Evolutionary conservation across 129 eudicot genomes (phyloP).

Genomic region (Deinandra increscens): DNA sequence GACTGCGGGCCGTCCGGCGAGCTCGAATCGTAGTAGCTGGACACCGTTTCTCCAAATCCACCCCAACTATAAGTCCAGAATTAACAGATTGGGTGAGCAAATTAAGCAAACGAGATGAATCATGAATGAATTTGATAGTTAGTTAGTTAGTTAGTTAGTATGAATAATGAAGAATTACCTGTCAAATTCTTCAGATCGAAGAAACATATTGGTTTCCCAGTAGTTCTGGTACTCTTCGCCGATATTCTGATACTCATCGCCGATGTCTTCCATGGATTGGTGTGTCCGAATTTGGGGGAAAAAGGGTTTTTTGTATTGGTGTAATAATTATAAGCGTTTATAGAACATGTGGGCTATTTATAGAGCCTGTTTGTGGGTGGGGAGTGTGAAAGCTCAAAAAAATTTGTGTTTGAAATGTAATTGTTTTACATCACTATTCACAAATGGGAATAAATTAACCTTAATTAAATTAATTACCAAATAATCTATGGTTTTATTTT

Average conservation of each 20-base stretch:
- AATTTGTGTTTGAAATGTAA: too few relatives aligned
- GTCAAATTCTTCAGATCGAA: slow-evolving; percentile 59
- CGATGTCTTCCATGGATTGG: slow-evolving; percentile 32
- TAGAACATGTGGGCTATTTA: slow-evolving; percentile 29
- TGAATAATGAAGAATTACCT: too few relatives aligned
- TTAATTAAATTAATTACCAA: too few relatives aligned
- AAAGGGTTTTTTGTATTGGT: slow-evolving; percentile 32
- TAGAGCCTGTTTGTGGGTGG: background rate
- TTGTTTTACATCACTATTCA: too few relatives aligned
- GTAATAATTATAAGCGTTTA: too few relatives aligned
- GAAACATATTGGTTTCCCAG: slow-evolving; percentile 75
- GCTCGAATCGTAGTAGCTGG: slow-evolving; percentile 73
- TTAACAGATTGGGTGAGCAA: too few relatives aligned
- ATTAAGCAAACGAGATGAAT: too few relatives aligned
- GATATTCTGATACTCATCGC: slow-evolving; percentile 11
- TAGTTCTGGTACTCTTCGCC: slow-evolving; percentile 45
- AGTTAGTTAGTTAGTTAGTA: too few relatives aligned
- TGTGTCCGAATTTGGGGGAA: background rate
- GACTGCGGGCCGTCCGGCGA: slow-evolving; percentile 83
- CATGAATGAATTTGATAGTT: too few relatives aligned
- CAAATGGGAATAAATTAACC: too few relatives aligned
- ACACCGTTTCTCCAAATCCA: slow-evolving; percentile 55
- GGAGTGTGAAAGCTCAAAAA: background rate
- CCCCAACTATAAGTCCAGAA: slow-evolving; percentile 36
- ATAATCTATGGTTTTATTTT: too few relatives aligned